Evolutionary conservation across 768 basidiomycete species (phyloP).

Genomic region (Mycena crocata): DNA sequence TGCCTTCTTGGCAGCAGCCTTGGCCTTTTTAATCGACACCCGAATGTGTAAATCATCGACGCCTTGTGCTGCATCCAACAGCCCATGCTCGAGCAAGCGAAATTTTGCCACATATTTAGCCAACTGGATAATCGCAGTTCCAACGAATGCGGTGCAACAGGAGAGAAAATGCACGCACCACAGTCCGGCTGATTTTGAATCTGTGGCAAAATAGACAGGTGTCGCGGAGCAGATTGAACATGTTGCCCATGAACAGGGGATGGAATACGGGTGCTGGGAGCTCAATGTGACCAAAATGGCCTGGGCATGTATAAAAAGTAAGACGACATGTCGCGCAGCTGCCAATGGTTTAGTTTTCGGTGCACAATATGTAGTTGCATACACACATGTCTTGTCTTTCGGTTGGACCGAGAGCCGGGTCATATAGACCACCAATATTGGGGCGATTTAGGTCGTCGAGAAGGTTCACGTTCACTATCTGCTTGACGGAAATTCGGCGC

Average conservation of each 20-base stretch:
- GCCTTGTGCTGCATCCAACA: slow-evolving; percentile 82
- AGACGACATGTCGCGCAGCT: slow-evolving; percentile 96
- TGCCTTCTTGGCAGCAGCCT: slow-evolving; percentile 16
- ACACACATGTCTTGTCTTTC: slow-evolving; percentile 92
- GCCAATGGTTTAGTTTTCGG: slow-evolving; percentile 30
- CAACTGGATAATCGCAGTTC: slow-evolving; percentile 57
- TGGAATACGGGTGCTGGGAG: slow-evolving; percentile 96
- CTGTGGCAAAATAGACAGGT: slow-evolving; percentile 95
- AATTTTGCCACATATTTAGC: slow-evolving; percentile 89
- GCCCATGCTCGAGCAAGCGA: slow-evolving; percentile 88
- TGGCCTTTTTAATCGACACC: slow-evolving; percentile 44
- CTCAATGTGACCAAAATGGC: slow-evolving; percentile 98
- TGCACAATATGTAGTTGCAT: slow-evolving; percentile 18
- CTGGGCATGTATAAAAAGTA: slow-evolving; percentile 94
- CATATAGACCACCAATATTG: slow-evolving; percentile 92
- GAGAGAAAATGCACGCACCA: slow-evolving; percentile 55
- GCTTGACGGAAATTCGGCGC: slow-evolving; percentile 95
- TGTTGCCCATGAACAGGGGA: slow-evolving; percentile 93
- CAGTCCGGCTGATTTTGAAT: slow-evolving; percentile 83
- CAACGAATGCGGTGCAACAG: slow-evolving; percentile 12
- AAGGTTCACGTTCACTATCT: slow-evolving; percentile 92
- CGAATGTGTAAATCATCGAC: slow-evolving; percentile 76
- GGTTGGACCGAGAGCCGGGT: slow-evolving; percentile 93
- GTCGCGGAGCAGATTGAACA: slow-evolving; percentile 87
- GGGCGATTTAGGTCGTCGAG: slow-evolving; percentile 95